Base-by-base conservation (phyloP, 169 alveolate genomes). In the Babesia microti region DNA sequence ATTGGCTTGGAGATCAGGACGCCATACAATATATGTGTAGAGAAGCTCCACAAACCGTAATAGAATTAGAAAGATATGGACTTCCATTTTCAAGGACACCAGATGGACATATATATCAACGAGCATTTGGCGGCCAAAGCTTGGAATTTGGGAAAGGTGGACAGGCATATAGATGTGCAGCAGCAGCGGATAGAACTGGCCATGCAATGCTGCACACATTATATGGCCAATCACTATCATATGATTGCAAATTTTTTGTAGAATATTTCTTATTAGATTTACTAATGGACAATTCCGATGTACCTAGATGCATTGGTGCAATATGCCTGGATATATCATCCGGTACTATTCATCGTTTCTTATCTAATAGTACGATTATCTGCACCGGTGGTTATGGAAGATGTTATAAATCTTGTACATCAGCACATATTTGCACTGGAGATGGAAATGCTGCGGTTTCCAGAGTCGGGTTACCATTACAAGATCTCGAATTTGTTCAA, bases 1-100 rank as follows among this genome's bases (percentile, higher is more conserved):
- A 94, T 74, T 94, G 99, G 98, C 83, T 94, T n/a, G 99, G 99
- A 14, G 99, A 94, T 75, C 95, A 94, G 68, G 96, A 94, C 63
- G 97, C 98, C 60, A 92, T 94, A 41, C 93, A 92, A 41, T 91
- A 90, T 72, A 94, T 94, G 99, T 87, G 97, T 60, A 76, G 81
- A 46, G 94, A 89, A 59, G 98, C 97, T 21, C 96, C 95, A 18
- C 87, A 72, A 37, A 95, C 97, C 2, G 95, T 94, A 18, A 69
- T 87, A 41, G 99, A 94, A 76, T 75, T 94, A 29, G 98, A 94
- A 73, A 74, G 89, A 61, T 90, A 83, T 58, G 99, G 99, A 1
- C 63, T 91, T 59, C 99, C 99, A 0, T 94, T 94, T 72, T 85
- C 96, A 9, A 78, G 99, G 30, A 94, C 98, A 6, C 89, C 86